Evolutionary conservation across 331 rosid species (phyloP), one percentile per base, ranked within the genome.

Genomic region (Dryas integrifolia): DNA sequence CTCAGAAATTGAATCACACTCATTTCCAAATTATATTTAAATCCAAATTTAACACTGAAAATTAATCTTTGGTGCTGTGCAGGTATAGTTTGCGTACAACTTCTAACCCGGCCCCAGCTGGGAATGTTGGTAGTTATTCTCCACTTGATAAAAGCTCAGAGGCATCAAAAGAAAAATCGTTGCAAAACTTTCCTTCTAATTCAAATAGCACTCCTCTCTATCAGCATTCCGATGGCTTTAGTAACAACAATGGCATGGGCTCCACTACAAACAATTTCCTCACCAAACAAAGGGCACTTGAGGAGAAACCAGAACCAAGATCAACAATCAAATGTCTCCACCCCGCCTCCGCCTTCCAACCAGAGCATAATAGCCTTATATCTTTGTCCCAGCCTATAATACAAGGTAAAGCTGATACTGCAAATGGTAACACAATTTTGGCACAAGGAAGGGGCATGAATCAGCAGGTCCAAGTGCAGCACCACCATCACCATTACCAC

Each of bases 131-230:
- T 0, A 75, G 86, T 14, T 78, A 61, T 69, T 69, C 82, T 72
- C 63, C 79, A 63, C 78, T 44, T 15, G 77, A 69, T 77, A 73
- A 77, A 52, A 65, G 72, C 75, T 76, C 62, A 4, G 76, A 77
- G 79, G 82, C 75, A 12, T 75, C 68, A 13, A 83, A 58, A 9
- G 63, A 59, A 5, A 81, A 73, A 64, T 72, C 74, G 6, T 3
- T 3, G 47, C 80, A 68, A 65, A 58, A 64, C 52, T 49, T 50
- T 39, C 74, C 11, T 45, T 68, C 58, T 12, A 49, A 65, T 18
- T 73, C 81, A 3, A 69, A 65, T 38, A 18, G 50, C 69, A 69
- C 62, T 51, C 49, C 75, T 59, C 77, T 74, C 58, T 50, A 73
- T 57, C 72, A 63, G 18, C n/a, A 16, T 38, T 58, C 76, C 58